Evolutionary conservation across 768 basidiomycete species (phyloP).

Genomic region (Kwoniella shandongensis): DNA sequence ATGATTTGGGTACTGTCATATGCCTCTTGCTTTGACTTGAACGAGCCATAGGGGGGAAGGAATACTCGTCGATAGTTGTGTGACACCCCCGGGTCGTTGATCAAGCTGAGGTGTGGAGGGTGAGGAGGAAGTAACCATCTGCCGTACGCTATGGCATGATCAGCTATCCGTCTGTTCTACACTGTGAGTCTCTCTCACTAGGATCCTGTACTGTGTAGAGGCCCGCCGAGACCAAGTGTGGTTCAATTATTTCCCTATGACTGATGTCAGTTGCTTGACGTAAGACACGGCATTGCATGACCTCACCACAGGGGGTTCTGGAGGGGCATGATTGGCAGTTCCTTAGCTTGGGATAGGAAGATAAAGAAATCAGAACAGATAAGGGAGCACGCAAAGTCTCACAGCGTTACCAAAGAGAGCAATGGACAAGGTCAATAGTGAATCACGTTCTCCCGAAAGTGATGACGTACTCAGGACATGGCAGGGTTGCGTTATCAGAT

Average conservation of each 20-base stretch:
- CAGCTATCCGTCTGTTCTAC: conserved; percentile 6
- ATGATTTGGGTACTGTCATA: conserved; percentile 46
- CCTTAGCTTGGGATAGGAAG: not conserved
- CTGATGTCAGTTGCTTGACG: not conserved
- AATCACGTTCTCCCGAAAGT: not conserved
- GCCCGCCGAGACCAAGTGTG: conserved; percentile 41
- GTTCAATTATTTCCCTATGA: conserved; percentile 52
- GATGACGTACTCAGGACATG: too few species aligned
- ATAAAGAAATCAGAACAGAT: too few species aligned
- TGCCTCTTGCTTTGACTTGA: conserved; percentile 25
- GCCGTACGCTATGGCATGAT: conserved; percentile 47
- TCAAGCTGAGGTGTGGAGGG: conserved; percentile 41
- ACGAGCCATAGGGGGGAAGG: conserved; percentile 34
- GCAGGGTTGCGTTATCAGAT: too few species aligned
- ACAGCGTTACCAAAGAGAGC: not conserved
- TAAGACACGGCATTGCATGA: not conserved
- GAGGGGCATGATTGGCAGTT: conserved; percentile 27
- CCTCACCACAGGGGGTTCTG: conserved; percentile 41
- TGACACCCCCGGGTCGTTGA: conserved; percentile 38
- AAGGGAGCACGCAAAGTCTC: too few species aligned
- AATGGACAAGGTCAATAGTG: not conserved
- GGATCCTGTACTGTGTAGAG: conserved; percentile 51
- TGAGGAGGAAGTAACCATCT: conserved; percentile 50
- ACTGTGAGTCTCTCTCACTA: conserved; percentile 28
- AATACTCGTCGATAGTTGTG: conserved; percentile 49